Conservation (phyloP, 2,329 filamentous ascomycete genomes). For the Paraconiothyrium sp. region DNA sequence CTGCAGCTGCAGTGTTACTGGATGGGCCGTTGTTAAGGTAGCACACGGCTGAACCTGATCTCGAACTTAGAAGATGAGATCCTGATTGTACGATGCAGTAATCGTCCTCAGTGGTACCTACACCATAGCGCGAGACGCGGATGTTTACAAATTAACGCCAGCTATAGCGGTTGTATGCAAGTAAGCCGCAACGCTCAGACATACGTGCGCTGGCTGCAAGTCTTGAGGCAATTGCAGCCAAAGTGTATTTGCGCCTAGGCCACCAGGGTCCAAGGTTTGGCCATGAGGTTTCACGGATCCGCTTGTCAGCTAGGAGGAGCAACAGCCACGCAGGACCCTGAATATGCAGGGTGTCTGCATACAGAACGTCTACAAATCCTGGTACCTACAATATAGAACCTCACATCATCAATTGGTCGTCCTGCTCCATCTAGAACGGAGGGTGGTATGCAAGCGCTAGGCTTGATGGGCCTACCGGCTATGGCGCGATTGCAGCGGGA, state of each 20-base stretch:
- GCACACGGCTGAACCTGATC: background rate
- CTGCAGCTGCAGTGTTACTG: slow-evolving; percentile 1
- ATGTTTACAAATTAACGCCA: slow-evolving; percentile 2
- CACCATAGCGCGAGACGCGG: slow-evolving; percentile 1
- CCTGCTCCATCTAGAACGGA: background rate
- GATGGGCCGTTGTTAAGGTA: background rate
- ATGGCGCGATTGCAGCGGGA: slow-evolving; percentile 3
- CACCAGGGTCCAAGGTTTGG: slow-evolving; percentile 5
- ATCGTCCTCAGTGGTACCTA: background rate
- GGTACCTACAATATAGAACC: background rate
- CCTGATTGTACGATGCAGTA: background rate
- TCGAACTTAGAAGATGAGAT: background rate
- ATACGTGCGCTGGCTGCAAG: background rate
- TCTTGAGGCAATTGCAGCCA: background rate
- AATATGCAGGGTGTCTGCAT: slow-evolving; percentile 7
- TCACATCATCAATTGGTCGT: slow-evolving; percentile 1
- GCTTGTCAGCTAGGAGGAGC: slow-evolving; percentile 3
- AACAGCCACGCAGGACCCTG: slow-evolving; percentile 12
- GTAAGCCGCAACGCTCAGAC: slow-evolving; percentile 2
- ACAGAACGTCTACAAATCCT: background rate
- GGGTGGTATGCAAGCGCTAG: background rate
- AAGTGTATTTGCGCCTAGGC: background rate
- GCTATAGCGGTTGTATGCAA: slow-evolving; percentile 5
- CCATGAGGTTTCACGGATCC: slow-evolving; percentile 7
- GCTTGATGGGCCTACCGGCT: background rate